A percentile compares a stretch with the other conserved stretches of the same genome.
phyloP scores from a whole-genome alignment of 192 early-diverging fungal genomes.

The Coemansia sp. region DNA sequence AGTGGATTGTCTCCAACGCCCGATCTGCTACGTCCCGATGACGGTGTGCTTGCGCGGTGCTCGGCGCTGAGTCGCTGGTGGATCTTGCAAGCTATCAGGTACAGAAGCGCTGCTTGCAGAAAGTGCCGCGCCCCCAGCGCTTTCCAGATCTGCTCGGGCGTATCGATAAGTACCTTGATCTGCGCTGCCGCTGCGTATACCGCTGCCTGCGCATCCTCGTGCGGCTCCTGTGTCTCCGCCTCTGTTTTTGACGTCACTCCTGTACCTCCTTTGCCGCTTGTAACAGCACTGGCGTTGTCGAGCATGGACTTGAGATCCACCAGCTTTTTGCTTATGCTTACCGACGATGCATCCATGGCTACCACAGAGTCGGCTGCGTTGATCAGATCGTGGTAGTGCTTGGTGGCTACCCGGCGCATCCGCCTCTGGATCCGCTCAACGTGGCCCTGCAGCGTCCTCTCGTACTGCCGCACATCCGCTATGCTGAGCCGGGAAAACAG shows the following conservation, averaged over 20 bases:
- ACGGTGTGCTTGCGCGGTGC: neutral
- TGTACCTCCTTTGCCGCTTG: neutral
- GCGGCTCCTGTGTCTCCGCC: neutral
- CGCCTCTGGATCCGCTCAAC: slow-evolving; percentile 25
- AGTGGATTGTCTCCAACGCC: slow-evolving; percentile 20
- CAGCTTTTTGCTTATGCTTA: slow-evolving; percentile 19
- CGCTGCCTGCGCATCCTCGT: slow-evolving; percentile 5
- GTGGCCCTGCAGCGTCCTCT: slow-evolving; percentile 27
- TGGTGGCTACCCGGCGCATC: slow-evolving; percentile 34
- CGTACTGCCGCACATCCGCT: slow-evolving; percentile 35
- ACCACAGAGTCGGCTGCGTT: slow-evolving; percentile 43
- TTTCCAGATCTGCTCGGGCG: slow-evolving; percentile 49
- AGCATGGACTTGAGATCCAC: slow-evolving; percentile 18
- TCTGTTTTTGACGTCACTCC: neutral
- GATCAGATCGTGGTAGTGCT: slow-evolving; percentile 47
- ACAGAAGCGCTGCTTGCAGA: slow-evolving; percentile 45
- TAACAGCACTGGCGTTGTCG: slow-evolving; percentile 1
- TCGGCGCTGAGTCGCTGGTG: slow-evolving; percentile 17
- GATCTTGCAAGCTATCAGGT: slow-evolving; percentile 37
- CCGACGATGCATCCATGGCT: slow-evolving; percentile 34
- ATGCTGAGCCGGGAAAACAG: slow-evolving; percentile 38
- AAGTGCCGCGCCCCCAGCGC: slow-evolving; percentile 29
- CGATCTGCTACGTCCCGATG: neutral
- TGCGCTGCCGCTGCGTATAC: slow-evolving; percentile 47
- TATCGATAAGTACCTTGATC: slow-evolving; percentile 48